Base-by-base conservation (phyloP, 331 rosid species). In the Phaseolus coccineus region DNA sequence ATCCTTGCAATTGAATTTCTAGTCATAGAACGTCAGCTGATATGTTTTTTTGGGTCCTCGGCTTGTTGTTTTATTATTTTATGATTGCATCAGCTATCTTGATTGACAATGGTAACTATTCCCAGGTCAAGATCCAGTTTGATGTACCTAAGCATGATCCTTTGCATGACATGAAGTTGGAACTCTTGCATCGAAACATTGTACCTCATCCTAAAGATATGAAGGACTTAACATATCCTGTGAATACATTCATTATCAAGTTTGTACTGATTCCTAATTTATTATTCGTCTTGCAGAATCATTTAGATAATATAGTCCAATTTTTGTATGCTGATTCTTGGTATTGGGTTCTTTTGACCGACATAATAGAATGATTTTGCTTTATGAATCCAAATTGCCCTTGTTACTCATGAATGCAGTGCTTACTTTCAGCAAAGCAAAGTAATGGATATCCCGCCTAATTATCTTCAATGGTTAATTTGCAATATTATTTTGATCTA, bases 61-160 rank as follows among this genome's bases (percentile, higher is more conserved):
- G 33, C 50, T 66, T 74, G 61, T 64, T 69, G 40, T 30, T 77
- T 53, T 76, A 78, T 37, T 71, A 61, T 50, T 1, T 59, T 71
- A 50, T 33, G 76, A 19, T 74, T 79, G 16, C 53, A 64, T 25
- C 62, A 30, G 16, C 51, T 30, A 37, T 73, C 53, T 73, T 75
- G 71, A 72, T 33, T 62, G 68, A 56, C 72, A 74, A 75, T n/a
- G 57, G 46, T 71, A 77, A 64, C 73, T 74, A 57, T 71, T 74
- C 71, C 79, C 89, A 93, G 98, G 90, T 93, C 40, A 89, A 74
- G 75, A 86, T 89, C 82, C 91, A 80, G 73, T 52, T 71, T 68
- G 75, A 71, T 31, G 87, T 85, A 78, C 86, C 86, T 37, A 55
- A 59, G 71, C 78, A 77, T 58, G 91, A 85, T 30, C 83, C 84